A percentile compares a stretch with the other conserved stretches of the same genome.
These are phyloP conservation scores for Sphenostylis stenocarpa DNA, from an alignment of 306 rosid genomes.

Conservation along the genomic window DNA sequence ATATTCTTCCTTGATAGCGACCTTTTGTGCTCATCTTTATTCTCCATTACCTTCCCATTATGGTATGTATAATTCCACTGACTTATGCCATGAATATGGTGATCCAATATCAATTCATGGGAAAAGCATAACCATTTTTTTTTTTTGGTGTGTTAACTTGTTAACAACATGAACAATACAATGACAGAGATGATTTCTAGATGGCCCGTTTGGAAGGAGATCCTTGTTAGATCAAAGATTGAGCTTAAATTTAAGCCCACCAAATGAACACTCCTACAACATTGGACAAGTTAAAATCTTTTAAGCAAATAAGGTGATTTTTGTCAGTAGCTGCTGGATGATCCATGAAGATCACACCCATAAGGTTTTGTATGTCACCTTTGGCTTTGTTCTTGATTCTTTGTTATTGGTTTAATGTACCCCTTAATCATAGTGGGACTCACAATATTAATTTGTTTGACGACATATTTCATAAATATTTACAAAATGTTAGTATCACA, in stretches of 20 bases:
- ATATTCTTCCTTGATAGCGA: conserved; percentile 31
- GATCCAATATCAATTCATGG: not conserved
- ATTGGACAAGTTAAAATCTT: not conserved
- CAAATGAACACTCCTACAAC: not conserved
- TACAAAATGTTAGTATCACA: not conserved
- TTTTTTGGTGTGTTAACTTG: not conserved
- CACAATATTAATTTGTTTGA: no score
- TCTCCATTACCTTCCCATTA: conserved; percentile 29
- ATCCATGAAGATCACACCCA: not conserved
- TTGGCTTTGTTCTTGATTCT: not conserved
- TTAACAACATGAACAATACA: no score
- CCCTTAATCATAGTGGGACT: not conserved
- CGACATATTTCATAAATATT: not conserved
- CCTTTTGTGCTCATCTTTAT: conserved; percentile 25
- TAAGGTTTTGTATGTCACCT: not conserved
- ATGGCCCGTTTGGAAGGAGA: not conserved
- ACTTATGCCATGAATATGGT: not conserved
- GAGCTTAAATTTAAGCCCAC: conserved; percentile 23
- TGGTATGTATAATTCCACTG: conserved; percentile 29
- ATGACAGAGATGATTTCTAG: no score
- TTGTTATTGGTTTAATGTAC: not conserved
- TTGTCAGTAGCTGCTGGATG: not conserved
- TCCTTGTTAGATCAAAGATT: not conserved
- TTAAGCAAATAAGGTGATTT: not conserved
- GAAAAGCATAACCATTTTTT: not conserved